phyloP scores from a whole-genome alignment of 257 asterid genomes.

The Eustoma russellianum region DNA sequence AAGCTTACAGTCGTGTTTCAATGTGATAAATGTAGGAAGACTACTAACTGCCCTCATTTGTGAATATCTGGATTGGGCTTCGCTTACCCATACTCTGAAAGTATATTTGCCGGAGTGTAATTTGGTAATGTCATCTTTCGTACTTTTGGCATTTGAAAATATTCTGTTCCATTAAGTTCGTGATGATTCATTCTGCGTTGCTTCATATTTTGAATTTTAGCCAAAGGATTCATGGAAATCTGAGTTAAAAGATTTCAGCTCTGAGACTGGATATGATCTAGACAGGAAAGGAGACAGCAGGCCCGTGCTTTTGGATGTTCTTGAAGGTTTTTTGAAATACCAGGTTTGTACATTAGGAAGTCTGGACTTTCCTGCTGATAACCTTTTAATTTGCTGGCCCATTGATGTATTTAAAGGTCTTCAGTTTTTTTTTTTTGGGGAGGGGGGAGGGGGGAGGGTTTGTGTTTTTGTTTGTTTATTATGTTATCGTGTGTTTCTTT shows the following conservation, averaged over 20 bases:
- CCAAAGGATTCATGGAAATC: conserved; percentile 88
- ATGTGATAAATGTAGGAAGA: conserved; percentile 48
- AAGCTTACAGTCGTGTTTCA: not conserved
- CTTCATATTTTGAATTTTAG: conserved; percentile 30
- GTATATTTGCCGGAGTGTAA: conserved; percentile 89
- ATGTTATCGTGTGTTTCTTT: no score
- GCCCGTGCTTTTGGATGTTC: conserved; percentile 95
- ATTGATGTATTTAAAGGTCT: no score
- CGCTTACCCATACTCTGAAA: conserved; percentile 71
- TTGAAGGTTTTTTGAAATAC: conserved; percentile 95
- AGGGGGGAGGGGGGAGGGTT: no score
- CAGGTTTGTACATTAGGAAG: conserved; percentile 47
- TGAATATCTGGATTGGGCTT: conserved; percentile 96
- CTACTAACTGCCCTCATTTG: conserved; percentile 72
- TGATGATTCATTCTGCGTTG: conserved; percentile 1
- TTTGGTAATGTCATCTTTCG: conserved; percentile 36
- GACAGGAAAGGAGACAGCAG: conserved; percentile 87
- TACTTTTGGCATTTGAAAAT: not conserved
- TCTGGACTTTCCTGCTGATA: not conserved
- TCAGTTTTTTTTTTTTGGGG: not conserved
- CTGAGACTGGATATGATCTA: conserved; percentile 84
- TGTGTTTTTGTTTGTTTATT: no score
- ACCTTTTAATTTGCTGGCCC: no score
- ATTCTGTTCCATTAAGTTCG: conserved; percentile 3
- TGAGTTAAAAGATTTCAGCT: conserved; percentile 86